Percentiles rank a stretch among this genome's conserved stretches.
phyloP scores from a whole-genome alignment of 106 monocot species.

The Allium sativum region DNA sequence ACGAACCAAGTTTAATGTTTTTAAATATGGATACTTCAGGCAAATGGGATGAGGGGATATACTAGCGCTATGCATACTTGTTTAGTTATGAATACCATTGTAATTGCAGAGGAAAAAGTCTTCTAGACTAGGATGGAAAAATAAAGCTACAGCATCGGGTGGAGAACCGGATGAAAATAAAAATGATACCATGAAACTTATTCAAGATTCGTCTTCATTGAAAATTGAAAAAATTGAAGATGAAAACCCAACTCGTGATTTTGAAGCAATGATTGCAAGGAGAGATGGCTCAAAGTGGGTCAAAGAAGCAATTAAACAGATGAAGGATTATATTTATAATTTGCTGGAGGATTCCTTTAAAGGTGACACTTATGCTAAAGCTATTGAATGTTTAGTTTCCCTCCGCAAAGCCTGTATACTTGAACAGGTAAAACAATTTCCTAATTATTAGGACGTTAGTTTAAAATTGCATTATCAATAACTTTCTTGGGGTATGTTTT shows the following conservation, averaged over 20 bases:
- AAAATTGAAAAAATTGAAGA: slow-evolving; percentile 55
- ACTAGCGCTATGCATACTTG: too few species aligned
- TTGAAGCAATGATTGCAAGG: slow-evolving; percentile 72
- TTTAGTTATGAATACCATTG: too few species aligned
- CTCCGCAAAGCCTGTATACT: slow-evolving; percentile 76
- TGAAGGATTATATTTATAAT: slow-evolving; percentile 56
- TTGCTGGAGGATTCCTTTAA: slow-evolving; percentile 66
- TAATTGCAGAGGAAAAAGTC: slow-evolving; percentile 48
- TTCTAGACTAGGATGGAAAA: slow-evolving; percentile 25
- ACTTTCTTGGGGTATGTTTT: not conserved
- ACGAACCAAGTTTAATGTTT: too few species aligned
- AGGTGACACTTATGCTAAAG: slow-evolving; percentile 47
- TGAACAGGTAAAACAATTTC: slow-evolving; percentile 56
- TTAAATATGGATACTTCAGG: too few species aligned
- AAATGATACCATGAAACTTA: slow-evolving; percentile 8
- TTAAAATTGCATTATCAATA: too few species aligned
- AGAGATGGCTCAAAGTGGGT: slow-evolving; percentile 75
- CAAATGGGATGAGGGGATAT: too few species aligned
- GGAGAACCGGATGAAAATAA: slow-evolving; percentile 19
- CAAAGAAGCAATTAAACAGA: slow-evolving; percentile 55
- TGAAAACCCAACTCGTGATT: slow-evolving; percentile 63
- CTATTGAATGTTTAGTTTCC: slow-evolving; percentile 66
- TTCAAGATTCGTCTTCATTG: not conserved
- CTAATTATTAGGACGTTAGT: too few species aligned
- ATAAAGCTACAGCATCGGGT: slow-evolving; percentile 18